Evolutionary conservation across 352 stramenopile species (phyloP).

Genomic region (Globisporangium alternatum): DNA sequence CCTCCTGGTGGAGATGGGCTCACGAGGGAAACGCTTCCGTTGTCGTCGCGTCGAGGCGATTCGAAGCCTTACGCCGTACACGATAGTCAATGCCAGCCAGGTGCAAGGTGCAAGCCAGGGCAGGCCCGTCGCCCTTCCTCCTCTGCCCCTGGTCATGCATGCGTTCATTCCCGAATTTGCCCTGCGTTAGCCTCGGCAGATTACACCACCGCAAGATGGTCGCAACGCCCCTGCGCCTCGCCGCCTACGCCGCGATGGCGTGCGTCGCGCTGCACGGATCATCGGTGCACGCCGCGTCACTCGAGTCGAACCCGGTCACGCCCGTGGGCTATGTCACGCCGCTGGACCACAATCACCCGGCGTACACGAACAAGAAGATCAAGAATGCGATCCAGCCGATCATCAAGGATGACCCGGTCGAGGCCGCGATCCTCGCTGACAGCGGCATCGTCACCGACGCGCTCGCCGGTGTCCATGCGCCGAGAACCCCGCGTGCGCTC

Average conservation of each 20-base stretch:
- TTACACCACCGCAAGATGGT: constrained; percentile 12
- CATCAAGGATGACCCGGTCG: constrained; percentile 16
- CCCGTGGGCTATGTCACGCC: constrained; percentile 21
- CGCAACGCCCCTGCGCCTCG: constrained; percentile 3
- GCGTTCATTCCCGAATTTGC: constrained; percentile 11
- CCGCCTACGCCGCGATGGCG: constrained; percentile 6
- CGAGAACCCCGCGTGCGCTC: neutral
- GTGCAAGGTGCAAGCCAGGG: neutral
- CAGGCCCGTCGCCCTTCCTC: neutral
- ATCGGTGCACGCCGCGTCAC: constrained; percentile 1
- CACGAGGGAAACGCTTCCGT: neutral
- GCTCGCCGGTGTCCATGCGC: constrained; percentile 3
- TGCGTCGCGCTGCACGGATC: constrained; percentile 6
- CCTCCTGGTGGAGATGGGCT: neutral
- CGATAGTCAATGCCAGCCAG: neutral
- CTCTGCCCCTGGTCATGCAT: neutral
- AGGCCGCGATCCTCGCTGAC: constrained; percentile 12
- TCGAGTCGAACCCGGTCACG: constrained; percentile 30
- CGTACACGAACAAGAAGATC: constrained; percentile 21
- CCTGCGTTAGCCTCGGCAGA: constrained; percentile 3
- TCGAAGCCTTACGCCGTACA: neutral
- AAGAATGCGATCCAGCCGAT: constrained; percentile 22
- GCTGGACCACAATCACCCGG: constrained; percentile 27
- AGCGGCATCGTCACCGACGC: neutral
- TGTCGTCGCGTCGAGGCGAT: neutral